Conservation (phyloP, 352 stramenopile species). For the Elongisporangium undulatum region DNA sequence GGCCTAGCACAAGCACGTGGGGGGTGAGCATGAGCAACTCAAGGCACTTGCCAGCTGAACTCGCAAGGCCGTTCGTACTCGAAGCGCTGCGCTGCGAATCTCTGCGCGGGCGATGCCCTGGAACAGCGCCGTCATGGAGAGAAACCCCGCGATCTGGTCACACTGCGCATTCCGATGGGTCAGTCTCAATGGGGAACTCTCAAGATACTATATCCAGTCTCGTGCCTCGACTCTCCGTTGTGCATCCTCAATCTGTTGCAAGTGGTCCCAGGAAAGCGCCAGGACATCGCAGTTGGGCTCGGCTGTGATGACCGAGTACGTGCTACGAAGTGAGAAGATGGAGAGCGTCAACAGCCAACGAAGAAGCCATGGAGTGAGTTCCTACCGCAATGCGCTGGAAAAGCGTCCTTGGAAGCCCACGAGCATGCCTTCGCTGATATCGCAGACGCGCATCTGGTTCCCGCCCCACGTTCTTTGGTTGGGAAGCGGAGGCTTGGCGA, state of each 20-base stretch:
- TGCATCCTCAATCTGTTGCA: slow-evolving; percentile 17
- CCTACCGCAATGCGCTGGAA: slow-evolving; percentile 14
- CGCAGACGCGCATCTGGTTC: slow-evolving; percentile 18
- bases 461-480: neutral
- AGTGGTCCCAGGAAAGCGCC: slow-evolving; percentile 27
- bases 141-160: slow-evolving; percentile 26
- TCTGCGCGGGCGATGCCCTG: slow-evolving; percentile 21
- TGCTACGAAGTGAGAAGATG: slow-evolving; percentile 4
- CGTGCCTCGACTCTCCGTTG: slow-evolving; percentile 26
- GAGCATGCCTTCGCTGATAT: slow-evolving; percentile 17
- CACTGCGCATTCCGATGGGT: slow-evolving; percentile 11
- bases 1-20: slow-evolving; percentile 12
- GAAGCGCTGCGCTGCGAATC: slow-evolving; percentile 19
- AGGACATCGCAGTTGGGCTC: slow-evolving; percentile 15
- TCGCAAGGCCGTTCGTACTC: slow-evolving; percentile 12
- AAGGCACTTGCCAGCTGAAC: neutral
- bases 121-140: slow-evolving; percentile 37
- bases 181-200: neutral
- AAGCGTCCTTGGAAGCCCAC: slow-evolving; percentile 27
- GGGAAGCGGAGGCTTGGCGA: neutral
- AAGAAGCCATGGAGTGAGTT: neutral
- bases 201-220: neutral
- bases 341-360: neutral
- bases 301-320: slow-evolving; percentile 20
- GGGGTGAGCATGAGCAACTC: neutral